Conservation (phyloP, 2,329 filamentous ascomycete species). For the Ceratocystis cacaofunesta region DNA sequence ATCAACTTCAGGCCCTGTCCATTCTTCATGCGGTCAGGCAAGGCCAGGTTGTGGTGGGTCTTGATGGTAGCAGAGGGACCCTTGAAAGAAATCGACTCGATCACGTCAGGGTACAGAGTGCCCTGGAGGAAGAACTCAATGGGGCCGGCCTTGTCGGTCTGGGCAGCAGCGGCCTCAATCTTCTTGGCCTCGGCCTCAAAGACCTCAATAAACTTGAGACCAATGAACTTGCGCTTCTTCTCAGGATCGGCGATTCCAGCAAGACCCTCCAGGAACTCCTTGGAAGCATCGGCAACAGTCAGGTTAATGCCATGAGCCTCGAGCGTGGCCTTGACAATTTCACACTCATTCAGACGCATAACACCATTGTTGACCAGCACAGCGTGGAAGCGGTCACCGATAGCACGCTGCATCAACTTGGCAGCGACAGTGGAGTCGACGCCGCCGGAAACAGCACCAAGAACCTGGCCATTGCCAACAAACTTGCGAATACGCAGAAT, state of each 20-base stretch:
- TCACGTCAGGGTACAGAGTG: conserved; percentile 47
- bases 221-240: conserved; percentile 83
- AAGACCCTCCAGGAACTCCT: conserved; percentile 63
- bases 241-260: conserved; percentile 67
- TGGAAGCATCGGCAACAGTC: conserved; percentile 65
- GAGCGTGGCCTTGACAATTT: conserved; percentile 67
- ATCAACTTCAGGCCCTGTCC: conserved; percentile 47
- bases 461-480: conserved; percentile 71
- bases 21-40: conserved; percentile 40
- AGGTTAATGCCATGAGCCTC: conserved; percentile 73
- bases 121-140: conserved; percentile 80
- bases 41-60: conserved; percentile 55
- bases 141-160: conserved; percentile 52
- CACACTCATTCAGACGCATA: conserved; percentile 73
- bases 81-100: conserved; percentile 36
- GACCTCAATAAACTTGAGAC: conserved; percentile 47
- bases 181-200: conserved; percentile 60
- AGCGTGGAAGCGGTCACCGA: conserved; percentile 67
- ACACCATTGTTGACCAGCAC: conserved; percentile 76
- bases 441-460: conserved; percentile 44
- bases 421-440: conserved; percentile 84
- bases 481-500: conserved; percentile 65
- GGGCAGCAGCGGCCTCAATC: conserved; percentile 38
- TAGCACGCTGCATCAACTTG: conserved; percentile 73
- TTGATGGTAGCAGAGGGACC: conserved; percentile 38